Conservation (phyloP, 2,329 filamentous ascomycete species). For the Talaromyces sp. region DNA sequence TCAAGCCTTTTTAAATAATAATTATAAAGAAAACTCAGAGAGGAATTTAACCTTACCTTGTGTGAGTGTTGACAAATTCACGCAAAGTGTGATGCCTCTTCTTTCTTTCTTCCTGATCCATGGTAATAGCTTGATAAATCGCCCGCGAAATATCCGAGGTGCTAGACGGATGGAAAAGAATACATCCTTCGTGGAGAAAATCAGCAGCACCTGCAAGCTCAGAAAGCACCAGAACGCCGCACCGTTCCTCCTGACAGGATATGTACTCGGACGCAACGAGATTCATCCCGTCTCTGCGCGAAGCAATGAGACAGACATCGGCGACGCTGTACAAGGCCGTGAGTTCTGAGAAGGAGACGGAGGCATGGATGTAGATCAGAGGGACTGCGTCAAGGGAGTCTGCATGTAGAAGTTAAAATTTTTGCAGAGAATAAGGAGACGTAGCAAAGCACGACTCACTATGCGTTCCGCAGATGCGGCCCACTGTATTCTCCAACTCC, state of each 20-base stretch:
- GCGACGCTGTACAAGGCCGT: constrained; percentile 90
- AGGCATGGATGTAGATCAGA: constrained; percentile 93
- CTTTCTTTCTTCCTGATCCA: constrained; percentile 73
- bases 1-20: no score
- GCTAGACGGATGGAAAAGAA: constrained; percentile 94
- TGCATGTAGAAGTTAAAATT: no score
- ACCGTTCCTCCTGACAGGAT: constrained; percentile 75
- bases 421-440: no score
- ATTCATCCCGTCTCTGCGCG: constrained; percentile 93
- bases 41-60: constrained; percentile 49
- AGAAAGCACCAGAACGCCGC: constrained; percentile 87
- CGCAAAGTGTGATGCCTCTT: constrained; percentile 78
- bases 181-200: constrained; percentile 69
- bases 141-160: constrained; percentile 84
- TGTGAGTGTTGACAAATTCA: constrained; percentile 88
- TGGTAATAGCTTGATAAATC: constrained; percentile 82
- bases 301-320: constrained; percentile 82
- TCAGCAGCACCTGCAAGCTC: constrained; percentile 91
- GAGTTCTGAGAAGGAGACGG: constrained; percentile 85
- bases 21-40: no score
- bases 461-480: constrained; percentile 89
- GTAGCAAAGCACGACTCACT: no score
- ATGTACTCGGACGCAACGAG: constrained; percentile 96
- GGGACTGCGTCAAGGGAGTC: constrained; percentile 91
- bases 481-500: constrained; percentile 86